Percentiles rank a stretch among this genome's conserved stretches.
Evolutionary conservation across 495 filamentous ascomycete genomes (phyloP).

Genomic region (Podospora anserina): DNA sequence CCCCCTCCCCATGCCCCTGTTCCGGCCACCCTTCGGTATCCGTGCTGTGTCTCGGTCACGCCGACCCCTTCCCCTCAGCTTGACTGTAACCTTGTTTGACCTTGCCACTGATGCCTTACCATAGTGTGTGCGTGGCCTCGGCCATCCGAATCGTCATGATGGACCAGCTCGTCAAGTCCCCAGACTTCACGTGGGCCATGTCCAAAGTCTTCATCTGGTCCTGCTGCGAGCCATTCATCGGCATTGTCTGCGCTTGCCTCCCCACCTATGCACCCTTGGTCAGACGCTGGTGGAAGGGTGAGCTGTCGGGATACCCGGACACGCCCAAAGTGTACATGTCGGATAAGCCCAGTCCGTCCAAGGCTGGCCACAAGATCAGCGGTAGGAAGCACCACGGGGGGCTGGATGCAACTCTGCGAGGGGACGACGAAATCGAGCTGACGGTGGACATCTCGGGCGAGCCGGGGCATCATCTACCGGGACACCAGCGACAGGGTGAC

Average conservation of each 20-base stretch:
- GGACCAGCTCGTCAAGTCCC: constrained; percentile 31
- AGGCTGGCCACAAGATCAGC: neutral
- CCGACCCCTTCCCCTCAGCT: neutral
- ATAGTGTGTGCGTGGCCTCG: constrained; percentile 39
- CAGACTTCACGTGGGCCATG: constrained; percentile 41
- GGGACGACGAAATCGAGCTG: constrained; percentile 26
- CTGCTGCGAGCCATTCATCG: constrained; percentile 42
- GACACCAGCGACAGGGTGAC: neutral
- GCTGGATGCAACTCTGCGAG: constrained; percentile 9
- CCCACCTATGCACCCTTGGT: constrained; percentile 41
- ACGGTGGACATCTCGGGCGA: constrained; percentile 14
- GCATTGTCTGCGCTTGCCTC: constrained; percentile 44
- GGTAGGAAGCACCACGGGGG: neutral
- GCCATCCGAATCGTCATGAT: constrained; percentile 43
- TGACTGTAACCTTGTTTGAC: neutral
- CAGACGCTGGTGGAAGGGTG: constrained; percentile 20
- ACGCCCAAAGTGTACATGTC: constrained; percentile 5
- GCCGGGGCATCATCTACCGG: neutral
- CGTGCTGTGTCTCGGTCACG: neutral
- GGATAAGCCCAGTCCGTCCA: neutral
- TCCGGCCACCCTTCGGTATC: neutral
- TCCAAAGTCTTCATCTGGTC: constrained; percentile 45
- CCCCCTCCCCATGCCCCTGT: neutral
- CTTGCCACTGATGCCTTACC: neutral
- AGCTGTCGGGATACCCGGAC: constrained; percentile 1